Evolutionary conservation across 2,329 filamentous ascomycete species (phyloP).

Genomic region (Apiospora pterosperma): DNA sequence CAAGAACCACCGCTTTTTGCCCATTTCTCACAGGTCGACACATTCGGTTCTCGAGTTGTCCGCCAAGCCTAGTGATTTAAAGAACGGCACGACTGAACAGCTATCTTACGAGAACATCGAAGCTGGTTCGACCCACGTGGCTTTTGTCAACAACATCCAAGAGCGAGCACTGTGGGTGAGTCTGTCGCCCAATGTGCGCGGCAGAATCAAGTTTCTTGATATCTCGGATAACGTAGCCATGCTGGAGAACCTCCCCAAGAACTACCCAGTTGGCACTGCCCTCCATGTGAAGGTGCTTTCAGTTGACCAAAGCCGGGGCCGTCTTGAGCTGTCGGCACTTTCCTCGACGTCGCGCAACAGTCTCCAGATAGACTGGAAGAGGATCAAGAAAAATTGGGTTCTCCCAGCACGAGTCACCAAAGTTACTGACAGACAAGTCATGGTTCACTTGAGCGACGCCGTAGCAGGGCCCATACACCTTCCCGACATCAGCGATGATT

Average conservation of each 20-base stretch:
- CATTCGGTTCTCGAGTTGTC: conserved; percentile 87
- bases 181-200: conserved; percentile 81
- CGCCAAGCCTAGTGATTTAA: conserved; percentile 66
- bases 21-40: conserved; percentile 79
- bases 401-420: conserved; percentile 83
- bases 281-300: conserved; percentile 74
- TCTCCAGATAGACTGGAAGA: conserved; percentile 57
- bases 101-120: conserved; percentile 72
- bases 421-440: conserved; percentile 75
- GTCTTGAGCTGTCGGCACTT: conserved; percentile 79
- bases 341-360: conserved; percentile 54
- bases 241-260: conserved; percentile 69
- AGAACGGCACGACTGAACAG: conserved; percentile 40
- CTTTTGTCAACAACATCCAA: conserved; percentile 86
- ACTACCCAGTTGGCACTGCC: conserved; percentile 89
- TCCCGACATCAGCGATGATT: conserved; percentile 84
- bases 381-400: conserved; percentile 74
- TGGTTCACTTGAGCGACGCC: conserved; percentile 79
- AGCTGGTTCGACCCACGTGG: conserved; percentile 68
- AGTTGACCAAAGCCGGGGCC: conserved; percentile 69
- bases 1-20: conserved; percentile 84
- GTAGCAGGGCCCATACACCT: conserved; percentile 79
- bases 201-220: conserved; percentile 78
- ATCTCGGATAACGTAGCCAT: conserved; percentile 82
- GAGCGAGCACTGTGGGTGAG: conserved; percentile 86